Evolutionary conservation across 345 rosid species (phyloP).

Genomic region (Populus davidiana): DNA sequence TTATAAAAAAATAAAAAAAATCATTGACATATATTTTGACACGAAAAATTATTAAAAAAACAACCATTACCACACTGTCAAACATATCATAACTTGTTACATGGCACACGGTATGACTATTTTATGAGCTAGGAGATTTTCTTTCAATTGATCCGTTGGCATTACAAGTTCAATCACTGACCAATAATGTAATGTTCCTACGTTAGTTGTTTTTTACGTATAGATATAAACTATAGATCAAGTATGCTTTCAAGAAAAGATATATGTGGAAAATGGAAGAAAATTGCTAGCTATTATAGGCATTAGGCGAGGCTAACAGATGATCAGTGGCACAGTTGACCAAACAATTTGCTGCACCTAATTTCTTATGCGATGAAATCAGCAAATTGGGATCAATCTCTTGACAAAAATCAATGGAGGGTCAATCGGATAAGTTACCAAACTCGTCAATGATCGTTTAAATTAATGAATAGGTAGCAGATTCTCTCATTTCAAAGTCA

Average conservation of each 20-base stretch:
- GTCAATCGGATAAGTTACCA: not conserved
- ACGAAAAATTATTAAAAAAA: too few species aligned
- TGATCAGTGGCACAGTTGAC: slow-evolving; percentile 20
- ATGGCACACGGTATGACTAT: not conserved
- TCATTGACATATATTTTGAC: too few species aligned
- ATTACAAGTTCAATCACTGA: too few species aligned
- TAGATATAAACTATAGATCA: not conserved
- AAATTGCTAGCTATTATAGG: not conserved
- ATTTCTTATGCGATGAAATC: slow-evolving; percentile 7
- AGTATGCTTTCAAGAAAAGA: not conserved
- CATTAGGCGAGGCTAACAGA: not conserved
- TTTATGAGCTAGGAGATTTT: not conserved
- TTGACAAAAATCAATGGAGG: not conserved
- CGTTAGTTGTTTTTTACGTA: not conserved
- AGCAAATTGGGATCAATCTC: not conserved
- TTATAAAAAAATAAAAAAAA: too few species aligned
- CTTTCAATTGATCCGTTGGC: too few species aligned
- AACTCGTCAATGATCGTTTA: not conserved
- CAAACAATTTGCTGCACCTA: slow-evolving; percentile 9
- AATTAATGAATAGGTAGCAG: not conserved
- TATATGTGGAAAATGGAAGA: not conserved
- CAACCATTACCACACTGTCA: too few species aligned
- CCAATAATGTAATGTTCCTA: not conserved
- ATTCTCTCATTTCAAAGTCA: not conserved
- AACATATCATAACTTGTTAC: not conserved